Conservation (phyloP, 2,329 filamentous ascomycete genomes). For the Penicillium aurantiogriseum region DNA sequence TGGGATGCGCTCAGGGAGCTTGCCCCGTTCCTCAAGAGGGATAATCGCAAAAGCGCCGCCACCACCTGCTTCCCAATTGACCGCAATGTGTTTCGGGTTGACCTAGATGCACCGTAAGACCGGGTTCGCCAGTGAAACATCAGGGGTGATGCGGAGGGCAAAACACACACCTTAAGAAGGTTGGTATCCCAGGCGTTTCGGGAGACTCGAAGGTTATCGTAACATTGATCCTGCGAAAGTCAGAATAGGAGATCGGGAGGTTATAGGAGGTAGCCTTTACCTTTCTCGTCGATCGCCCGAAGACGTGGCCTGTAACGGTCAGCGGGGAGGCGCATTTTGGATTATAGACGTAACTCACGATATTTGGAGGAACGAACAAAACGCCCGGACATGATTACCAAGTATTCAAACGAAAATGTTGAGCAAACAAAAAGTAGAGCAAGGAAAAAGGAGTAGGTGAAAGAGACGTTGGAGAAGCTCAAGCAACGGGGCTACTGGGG, state of each 20-base stretch:
- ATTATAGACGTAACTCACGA: conserved; percentile 51
- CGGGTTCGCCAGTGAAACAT: conserved; percentile 18
- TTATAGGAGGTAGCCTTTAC: conserved; percentile 36
- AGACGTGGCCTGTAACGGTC: conserved; percentile 78
- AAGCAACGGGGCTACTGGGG: conserved; percentile 27
- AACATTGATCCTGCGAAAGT: conserved; percentile 76
- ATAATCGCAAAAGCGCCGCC: conserved; percentile 97
- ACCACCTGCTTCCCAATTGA: conserved; percentile 97
- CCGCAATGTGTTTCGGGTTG: conserved; percentile 91
- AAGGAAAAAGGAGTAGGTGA: conserved; percentile 23
- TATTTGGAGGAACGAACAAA: conserved; percentile 74
- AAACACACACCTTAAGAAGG: conserved; percentile 81
- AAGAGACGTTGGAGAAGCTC: conserved; percentile 19
- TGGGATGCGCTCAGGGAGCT: conserved; percentile 87
- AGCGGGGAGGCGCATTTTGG: conserved; percentile 27
- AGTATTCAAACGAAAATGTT: conserved; percentile 11
- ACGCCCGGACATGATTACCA: conserved; percentile 61
- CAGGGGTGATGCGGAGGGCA: conserved; percentile 29
- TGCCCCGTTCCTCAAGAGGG: conserved; percentile 82
- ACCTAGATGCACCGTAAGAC: conserved; percentile 55
- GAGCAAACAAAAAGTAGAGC: conserved; percentile 6
- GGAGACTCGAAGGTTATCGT: conserved; percentile 95
- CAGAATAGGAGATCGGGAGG: neutral
- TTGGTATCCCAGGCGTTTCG: conserved; percentile 99
- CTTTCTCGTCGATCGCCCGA: conserved; percentile 91